A percentile compares a stretch with the other conserved stretches of the same genome.
phyloP scores from a whole-genome alignment of 129 eudicot genomes.

The Glebionis coronaria region DNA sequence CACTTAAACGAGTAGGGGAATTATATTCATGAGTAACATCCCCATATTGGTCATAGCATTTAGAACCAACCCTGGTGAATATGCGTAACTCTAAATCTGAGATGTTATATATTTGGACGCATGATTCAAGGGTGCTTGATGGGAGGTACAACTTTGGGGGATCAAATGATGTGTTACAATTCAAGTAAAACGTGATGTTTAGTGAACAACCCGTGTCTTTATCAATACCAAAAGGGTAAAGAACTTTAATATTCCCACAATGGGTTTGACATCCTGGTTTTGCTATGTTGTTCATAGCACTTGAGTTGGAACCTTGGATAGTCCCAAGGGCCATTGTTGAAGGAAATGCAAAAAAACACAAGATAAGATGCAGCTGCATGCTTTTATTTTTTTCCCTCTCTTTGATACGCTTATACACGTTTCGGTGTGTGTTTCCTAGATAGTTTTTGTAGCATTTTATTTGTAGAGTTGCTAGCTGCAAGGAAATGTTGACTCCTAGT shows the following conservation, averaged over 20 bases:
- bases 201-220: constrained; percentile 17
- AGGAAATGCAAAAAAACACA: not conserved
- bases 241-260: constrained; percentile 29
- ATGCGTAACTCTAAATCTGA: too few species aligned
- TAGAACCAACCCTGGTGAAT: too few species aligned
- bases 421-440: not conserved
- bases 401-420: not conserved
- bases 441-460: too few species aligned
- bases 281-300: not conserved
- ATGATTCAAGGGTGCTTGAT: too few species aligned
- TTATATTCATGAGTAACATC: too few species aligned
- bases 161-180: not conserved
- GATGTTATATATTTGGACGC: too few species aligned
- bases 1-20: too few species aligned
- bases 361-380: not conserved
- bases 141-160: too few species aligned
- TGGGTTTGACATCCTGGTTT: constrained; percentile 13
- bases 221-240: constrained; percentile 32
- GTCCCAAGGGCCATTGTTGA: not conserved
- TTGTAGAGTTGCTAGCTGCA: too few species aligned
- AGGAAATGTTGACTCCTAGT: too few species aligned
- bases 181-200: constrained; percentile 12
- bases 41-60: too few species aligned
- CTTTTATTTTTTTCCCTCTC: not conserved
- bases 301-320: not conserved